A percentile compares a stretch with the other conserved stretches of the same genome.
These are phyloP conservation scores for Venturia nashicola DNA, from an alignment of 2,329 filamentous ascomycete species.

Conservation along the genomic window DNA sequence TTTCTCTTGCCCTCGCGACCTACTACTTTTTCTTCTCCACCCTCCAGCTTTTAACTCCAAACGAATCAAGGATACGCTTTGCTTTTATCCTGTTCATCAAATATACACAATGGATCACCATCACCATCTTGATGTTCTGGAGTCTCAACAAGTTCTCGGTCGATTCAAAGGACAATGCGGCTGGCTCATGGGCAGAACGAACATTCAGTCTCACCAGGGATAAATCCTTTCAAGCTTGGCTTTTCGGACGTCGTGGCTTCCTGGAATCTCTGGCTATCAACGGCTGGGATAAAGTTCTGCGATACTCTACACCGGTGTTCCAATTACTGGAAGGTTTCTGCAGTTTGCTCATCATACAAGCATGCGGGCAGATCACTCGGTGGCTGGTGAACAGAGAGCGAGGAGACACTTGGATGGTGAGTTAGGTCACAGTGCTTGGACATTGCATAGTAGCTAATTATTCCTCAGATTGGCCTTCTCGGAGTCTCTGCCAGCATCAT, in stretches of 20 bases:
- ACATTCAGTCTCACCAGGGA: slow-evolving; percentile 52
- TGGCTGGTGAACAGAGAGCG: slow-evolving; percentile 90
- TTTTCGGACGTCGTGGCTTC: slow-evolving; percentile 76
- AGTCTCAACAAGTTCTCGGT: slow-evolving; percentile 90
- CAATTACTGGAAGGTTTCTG: slow-evolving; percentile 94
- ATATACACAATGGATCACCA: slow-evolving; percentile 72
- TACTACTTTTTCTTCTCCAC: slow-evolving; percentile 87
- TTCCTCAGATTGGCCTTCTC: slow-evolving; percentile 65
- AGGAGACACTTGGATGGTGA: slow-evolving; percentile 92
- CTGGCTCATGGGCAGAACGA: slow-evolving; percentile 64
- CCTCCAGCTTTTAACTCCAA: slow-evolving; percentile 70
- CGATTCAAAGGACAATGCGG: slow-evolving; percentile 51
- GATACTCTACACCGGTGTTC: slow-evolving; percentile 88
- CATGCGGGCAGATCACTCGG: slow-evolving; percentile 82
- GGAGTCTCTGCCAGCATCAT: slow-evolving; percentile 84
- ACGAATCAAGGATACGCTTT: slow-evolving; percentile 62
- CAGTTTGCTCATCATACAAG: slow-evolving; percentile 89
- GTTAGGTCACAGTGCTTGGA: slow-evolving; percentile 20
- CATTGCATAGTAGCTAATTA: slow-evolving; percentile 22
- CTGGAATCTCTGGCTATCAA: slow-evolving; percentile 71
- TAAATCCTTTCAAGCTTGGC: slow-evolving; percentile 65
- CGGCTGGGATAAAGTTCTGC: slow-evolving; percentile 75
- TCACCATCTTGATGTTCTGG: slow-evolving; percentile 85
- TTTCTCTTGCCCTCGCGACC: slow-evolving; percentile 74
- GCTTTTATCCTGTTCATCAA: slow-evolving; percentile 57